Evolutionary conservation across 441 rosid genomes (phyloP), one percentile per base, ranked within the genome.

Genomic region (Biscutella laevigata): DNA sequence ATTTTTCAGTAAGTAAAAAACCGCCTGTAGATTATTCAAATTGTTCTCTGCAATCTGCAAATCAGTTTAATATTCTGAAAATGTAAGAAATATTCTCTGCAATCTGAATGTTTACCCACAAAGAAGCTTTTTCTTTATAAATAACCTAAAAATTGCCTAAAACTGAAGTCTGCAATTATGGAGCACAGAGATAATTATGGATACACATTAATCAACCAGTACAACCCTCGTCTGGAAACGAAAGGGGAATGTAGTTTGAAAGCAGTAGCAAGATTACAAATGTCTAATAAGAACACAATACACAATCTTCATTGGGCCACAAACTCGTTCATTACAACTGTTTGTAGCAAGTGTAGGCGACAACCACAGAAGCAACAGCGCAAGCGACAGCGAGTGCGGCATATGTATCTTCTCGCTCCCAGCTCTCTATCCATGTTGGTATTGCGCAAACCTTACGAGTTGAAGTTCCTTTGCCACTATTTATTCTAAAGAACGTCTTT

Each of bases 381-480:
- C 81, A 84, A 7, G 51, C 74, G 71, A 88, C 95, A 6, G 97
- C 90, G 0, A 88, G 74, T 35, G 81, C 87, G 0, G 99, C 97
- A 53, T 78, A 84, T 7, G 97, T 78, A 71, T 92, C 99, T 52
- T 86, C 97, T 3, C 72, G 76, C 63, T 92, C 99, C 99, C 97
- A 92, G 66, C 77, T 86, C 70, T 92, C 95, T 11, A 71, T 57
- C 90, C 90, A 86, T 27, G 94, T 81, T 37, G 89, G 92, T 80
- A 73, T 77, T 21, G 74, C 66, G 50, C 73, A 77, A 64, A 76
- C 77, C 73, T 77, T 81, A 27, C 82, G 75, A 0, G 66, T 39
- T 4, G 75, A 49, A 11, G 68, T 60, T 22, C 82, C 82, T 71
- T 84, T 86, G 14, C 76, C 77, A 20, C 78, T 71, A 48, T 70